phyloP scores from a whole-genome alignment of 2,329 filamentous ascomycete species.

The Endoconidiophora polonica region DNA sequence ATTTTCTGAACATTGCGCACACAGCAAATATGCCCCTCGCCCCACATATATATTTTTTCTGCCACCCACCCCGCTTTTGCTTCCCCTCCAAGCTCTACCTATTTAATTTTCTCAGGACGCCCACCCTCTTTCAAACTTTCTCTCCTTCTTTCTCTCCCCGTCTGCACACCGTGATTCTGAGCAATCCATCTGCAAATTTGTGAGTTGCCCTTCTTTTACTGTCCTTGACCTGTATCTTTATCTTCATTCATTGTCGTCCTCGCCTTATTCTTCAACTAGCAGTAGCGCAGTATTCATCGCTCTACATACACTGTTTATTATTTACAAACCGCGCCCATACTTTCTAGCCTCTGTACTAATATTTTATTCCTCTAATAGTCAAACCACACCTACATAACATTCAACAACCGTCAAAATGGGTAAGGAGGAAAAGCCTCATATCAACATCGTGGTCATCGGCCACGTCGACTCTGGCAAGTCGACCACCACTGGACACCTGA shows the following conservation, averaged over 20 bases:
- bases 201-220: constrained; percentile 4
- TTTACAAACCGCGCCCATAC: neutral
- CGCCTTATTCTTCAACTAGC: no score
- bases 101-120: constrained; percentile 11
- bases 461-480: constrained; percentile 99
- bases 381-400: constrained; percentile 5
- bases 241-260: no score
- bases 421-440: constrained; percentile 91
- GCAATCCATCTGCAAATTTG: constrained; percentile 14
- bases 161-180: constrained; percentile 14
- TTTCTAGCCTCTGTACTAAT: neutral
- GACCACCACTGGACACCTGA: constrained; percentile 86
- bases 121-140: constrained; percentile 10
- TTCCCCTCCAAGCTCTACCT: constrained; percentile 4
- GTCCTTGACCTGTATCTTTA: neutral
- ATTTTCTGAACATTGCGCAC: constrained; percentile 8
- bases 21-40: constrained; percentile 10
- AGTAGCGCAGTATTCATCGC: no score
- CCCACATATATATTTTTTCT: constrained; percentile 12
- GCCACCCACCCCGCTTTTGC: constrained; percentile 13
- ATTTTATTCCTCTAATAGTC: neutral
- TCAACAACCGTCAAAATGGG: constrained; percentile 27
- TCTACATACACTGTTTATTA: neutral
- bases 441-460: constrained; percentile 98
- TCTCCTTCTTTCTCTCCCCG: constrained; percentile 13